These are phyloP conservation scores for Xylaria nigripes DNA, from an alignment of 495 filamentous ascomycete genomes.

Conservation along the genomic window DNA sequence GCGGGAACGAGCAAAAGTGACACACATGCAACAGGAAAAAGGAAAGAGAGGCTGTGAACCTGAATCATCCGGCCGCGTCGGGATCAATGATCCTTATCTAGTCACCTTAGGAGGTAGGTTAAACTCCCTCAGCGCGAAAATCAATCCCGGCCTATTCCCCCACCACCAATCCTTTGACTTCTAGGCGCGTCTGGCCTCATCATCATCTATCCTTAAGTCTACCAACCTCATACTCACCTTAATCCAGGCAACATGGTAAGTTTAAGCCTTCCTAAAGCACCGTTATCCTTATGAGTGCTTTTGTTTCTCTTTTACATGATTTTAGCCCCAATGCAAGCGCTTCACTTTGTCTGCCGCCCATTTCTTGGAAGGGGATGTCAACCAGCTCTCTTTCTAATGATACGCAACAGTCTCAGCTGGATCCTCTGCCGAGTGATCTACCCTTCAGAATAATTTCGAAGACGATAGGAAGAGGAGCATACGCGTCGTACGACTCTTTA, in stretches of 20 bases:
- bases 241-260: slow-evolving; percentile 7
- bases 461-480: slow-evolving; percentile 92
- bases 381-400: slow-evolving; percentile 12
- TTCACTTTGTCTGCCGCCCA: too few species aligned
- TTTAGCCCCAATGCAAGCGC: too few species aligned
- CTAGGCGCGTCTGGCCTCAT: slow-evolving; percentile 6
- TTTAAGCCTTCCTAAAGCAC: not conserved
- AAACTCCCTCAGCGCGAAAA: slow-evolving; percentile 1
- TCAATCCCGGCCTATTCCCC: not conserved
- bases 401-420: slow-evolving; percentile 72
- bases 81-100: not conserved
- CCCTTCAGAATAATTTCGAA: slow-evolving; percentile 93
- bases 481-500: slow-evolving; percentile 73
- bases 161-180: not conserved
- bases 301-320: not conserved
- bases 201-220: not conserved
- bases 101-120: not conserved
- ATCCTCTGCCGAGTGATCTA: slow-evolving; percentile 74
- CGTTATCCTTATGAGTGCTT: too few species aligned
- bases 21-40: too few species aligned
- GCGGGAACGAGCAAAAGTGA: too few species aligned
- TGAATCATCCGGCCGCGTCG: not conserved
- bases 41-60: too few species aligned
- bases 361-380: not conserved
- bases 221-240: not conserved